phyloP scores from a whole-genome alignment of 768 basidiomycete species.

The Hortiboletus campestris region DNA sequence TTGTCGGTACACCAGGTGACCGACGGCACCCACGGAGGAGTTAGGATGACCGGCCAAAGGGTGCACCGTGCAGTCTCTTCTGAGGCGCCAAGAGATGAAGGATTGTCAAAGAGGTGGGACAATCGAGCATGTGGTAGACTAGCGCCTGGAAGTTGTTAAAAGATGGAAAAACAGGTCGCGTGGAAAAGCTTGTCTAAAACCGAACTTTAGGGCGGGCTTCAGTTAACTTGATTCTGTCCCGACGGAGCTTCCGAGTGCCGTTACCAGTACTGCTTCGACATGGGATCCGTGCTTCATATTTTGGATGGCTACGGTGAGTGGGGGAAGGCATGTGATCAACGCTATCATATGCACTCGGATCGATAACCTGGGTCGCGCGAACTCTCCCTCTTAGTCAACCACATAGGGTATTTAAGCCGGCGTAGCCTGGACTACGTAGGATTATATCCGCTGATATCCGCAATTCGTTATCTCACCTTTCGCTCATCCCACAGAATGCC shows the following conservation, averaged over 20 bases:
- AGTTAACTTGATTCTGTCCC: neutral
- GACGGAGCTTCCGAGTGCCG: neutral
- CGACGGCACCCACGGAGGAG: conserved; percentile 42
- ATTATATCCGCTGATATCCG: neutral
- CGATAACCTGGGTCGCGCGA: neutral
- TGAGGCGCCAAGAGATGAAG: conserved; percentile 57
- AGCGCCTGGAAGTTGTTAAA: conserved; percentile 65
- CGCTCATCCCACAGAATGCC: conserved; percentile 18
- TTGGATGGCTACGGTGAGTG: too few species aligned
- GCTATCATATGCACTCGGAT: neutral
- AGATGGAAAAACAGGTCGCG: conserved; percentile 39
- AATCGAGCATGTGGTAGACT: conserved; percentile 56
- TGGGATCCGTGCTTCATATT: too few species aligned
- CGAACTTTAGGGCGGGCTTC: conserved; percentile 47
- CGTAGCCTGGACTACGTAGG: too few species aligned
- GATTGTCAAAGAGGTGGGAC: conserved; percentile 39
- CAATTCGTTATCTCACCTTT: conserved; percentile 6
- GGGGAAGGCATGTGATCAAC: neutral
- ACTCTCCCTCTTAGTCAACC: conserved; percentile 10
- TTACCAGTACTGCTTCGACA: neutral
- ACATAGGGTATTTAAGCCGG: conserved; percentile 9
- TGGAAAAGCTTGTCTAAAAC: conserved; percentile 3
- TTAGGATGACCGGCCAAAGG: conserved; percentile 60
- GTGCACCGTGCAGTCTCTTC: conserved; percentile 46
- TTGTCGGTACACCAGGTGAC: conserved; percentile 69